These are phyloP conservation scores for Starmerella lactis-condensi DNA, from an alignment of 805 yeast genomes.

Conservation along the genomic window DNA sequence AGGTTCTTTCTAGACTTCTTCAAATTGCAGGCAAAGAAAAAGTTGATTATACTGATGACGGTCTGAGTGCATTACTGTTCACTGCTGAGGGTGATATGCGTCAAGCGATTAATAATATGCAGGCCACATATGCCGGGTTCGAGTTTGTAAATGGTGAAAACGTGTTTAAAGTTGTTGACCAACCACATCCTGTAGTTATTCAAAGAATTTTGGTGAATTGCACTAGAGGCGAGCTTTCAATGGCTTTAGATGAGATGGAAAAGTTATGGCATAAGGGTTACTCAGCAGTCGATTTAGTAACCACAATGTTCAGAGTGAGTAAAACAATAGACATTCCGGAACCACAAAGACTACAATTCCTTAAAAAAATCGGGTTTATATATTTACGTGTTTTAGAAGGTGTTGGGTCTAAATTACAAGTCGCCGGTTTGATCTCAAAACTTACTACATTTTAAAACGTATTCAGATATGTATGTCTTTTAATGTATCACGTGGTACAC, in stretches of 20 bases:
- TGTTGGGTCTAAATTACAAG: conserved; percentile 67
- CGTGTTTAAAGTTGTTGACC: conserved; percentile 87
- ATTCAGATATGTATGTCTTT: too few species aligned
- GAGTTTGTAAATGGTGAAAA: conserved; percentile 78
- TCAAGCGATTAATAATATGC: conserved; percentile 87
- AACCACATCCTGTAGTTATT: conserved; percentile 83
- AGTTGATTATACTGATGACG: conserved; percentile 70
- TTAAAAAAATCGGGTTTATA: conserved; percentile 72
- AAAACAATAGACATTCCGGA: conserved; percentile 58
- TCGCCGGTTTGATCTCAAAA: conserved; percentile 65
- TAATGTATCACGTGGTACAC: too few species aligned
- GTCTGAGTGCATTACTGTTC: conserved; percentile 78
- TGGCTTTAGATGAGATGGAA: conserved; percentile 43
- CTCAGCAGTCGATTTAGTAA: conserved; percentile 78
- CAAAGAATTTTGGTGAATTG: conserved; percentile 42
- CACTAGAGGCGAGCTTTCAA: conserved; percentile 34
- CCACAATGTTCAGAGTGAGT: conserved; percentile 75
- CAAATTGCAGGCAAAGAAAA: conserved; percentile 52
- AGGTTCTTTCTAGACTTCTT: conserved; percentile 57
- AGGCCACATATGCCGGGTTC: conserved; percentile 86
- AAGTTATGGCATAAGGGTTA: conserved; percentile 79
- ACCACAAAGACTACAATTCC: conserved; percentile 48
- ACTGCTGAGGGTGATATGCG: conserved; percentile 98
- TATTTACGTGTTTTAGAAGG: conserved; percentile 92
- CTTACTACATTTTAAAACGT: too few species aligned